phyloP scores from a whole-genome alignment of 2,329 filamentous ascomycete species.

The Metarhizium humberi region DNA sequence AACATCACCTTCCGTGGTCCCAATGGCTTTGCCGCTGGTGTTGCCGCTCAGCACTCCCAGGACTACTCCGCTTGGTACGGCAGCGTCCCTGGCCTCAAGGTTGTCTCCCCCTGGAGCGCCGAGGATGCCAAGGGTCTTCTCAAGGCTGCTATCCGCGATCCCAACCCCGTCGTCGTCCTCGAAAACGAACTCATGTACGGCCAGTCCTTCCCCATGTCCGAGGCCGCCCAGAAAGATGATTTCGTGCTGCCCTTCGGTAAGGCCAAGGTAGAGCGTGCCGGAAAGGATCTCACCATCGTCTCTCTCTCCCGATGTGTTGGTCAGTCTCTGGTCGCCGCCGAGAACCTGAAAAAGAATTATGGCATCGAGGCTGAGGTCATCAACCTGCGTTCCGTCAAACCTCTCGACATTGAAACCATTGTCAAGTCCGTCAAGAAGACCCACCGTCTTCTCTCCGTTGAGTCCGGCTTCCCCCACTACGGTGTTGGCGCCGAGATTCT shows the following conservation, averaged over 20 bases:
- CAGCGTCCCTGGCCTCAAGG: constrained; percentile 94
- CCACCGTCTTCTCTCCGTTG: constrained; percentile 78
- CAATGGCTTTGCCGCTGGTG: constrained; percentile 94
- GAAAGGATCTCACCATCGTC: constrained; percentile 94
- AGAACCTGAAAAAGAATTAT: constrained; percentile 91
- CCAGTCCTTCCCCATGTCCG: constrained; percentile 92
- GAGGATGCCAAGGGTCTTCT: constrained; percentile 97
- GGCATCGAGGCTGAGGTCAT: constrained; percentile 93
- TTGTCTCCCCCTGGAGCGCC: constrained; percentile 89
- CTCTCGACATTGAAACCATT: constrained; percentile 89
- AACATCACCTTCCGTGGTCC: constrained; percentile 99
- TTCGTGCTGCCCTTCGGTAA: constrained; percentile 97
- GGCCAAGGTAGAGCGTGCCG: constrained; percentile 94
- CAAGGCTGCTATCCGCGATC: constrained; percentile 96
- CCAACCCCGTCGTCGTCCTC: constrained; percentile 88
- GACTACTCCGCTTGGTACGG: constrained; percentile 99
- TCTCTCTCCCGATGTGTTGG: constrained; percentile 92
- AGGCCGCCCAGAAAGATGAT: constrained; percentile 89
- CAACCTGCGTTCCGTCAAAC: constrained; percentile 97
- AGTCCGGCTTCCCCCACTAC: constrained; percentile 93
- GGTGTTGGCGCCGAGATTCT: constrained; percentile 90
- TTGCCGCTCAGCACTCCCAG: constrained; percentile 96
- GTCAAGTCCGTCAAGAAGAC: constrained; percentile 99
- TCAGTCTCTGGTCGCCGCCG: constrained; percentile 79
- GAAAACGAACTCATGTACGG: constrained; percentile 92